A percentile compares a stretch with the other conserved stretches of the same genome.
phyloP scores from a whole-genome alignment of 345 rosid species.

The Citrus trifoliata region DNA sequence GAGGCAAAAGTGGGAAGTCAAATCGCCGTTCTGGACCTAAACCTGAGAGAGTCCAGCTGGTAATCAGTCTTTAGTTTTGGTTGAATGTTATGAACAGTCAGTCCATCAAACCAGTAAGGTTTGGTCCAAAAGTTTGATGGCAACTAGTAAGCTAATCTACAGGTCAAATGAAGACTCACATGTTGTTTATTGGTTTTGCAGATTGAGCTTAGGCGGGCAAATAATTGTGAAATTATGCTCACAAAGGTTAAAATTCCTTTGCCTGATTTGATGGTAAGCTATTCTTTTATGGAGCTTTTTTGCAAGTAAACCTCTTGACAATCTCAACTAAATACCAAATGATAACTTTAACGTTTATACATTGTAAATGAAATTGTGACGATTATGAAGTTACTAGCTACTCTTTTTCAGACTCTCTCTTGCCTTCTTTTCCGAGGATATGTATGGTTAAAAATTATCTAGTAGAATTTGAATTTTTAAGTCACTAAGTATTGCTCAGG shows the following conservation, averaged over 20 bases:
- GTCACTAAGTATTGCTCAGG: background rate
- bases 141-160: background rate
- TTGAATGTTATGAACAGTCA: background rate
- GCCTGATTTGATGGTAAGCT: conserved; percentile 69
- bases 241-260: conserved; percentile 78
- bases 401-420: background rate
- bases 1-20: conserved; percentile 41
- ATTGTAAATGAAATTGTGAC: background rate
- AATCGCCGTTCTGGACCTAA: conserved; percentile 49
- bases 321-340: background rate
- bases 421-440: background rate
- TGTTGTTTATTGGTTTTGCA: conserved; percentile 40
- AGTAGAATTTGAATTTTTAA: background rate
- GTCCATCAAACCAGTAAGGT: background rate
- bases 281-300: conserved; percentile 5
- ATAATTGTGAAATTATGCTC: conserved; percentile 89
- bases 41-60: conserved; percentile 84
- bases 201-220: conserved; percentile 82
- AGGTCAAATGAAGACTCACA: conserved; percentile 7
- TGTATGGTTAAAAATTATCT: background rate
- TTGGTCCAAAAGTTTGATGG: background rate
- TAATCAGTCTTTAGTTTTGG: conserved; percentile 32
- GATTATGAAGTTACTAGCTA: background rate
- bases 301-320: conserved; percentile 9
- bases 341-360: background rate